phyloP scores from a whole-genome alignment of 2,329 filamentous ascomycete species.

The Arthroderma uncinatum region DNA sequence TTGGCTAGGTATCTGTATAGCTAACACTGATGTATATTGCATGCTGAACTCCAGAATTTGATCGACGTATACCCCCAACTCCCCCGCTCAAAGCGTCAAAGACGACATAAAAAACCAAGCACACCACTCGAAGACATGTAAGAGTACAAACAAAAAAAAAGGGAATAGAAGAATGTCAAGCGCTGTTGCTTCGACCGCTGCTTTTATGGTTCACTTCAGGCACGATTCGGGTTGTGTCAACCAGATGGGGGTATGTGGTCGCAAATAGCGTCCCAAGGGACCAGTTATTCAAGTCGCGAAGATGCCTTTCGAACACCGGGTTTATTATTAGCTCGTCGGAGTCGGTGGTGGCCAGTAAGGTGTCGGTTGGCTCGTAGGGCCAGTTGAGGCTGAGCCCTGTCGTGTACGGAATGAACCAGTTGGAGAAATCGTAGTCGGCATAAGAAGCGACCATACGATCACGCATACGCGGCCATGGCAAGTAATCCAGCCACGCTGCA shows the following conservation, averaged over 20 bases:
- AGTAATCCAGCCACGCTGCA: constrained; percentile 69
- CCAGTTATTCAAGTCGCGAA: constrained; percentile 70
- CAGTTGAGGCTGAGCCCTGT: constrained; percentile 67
- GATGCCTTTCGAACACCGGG: constrained; percentile 72
- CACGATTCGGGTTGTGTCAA: constrained; percentile 30
- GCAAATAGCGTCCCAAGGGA: constrained; percentile 60
- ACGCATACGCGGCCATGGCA: constrained; percentile 70
- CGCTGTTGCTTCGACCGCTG: neutral
- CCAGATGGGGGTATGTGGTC: constrained; percentile 50
- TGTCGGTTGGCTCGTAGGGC: constrained; percentile 66
- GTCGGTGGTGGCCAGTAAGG: constrained; percentile 45
- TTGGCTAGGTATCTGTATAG: neutral
- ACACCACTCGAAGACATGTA: neutral
- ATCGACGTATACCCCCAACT: neutral
- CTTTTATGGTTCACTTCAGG: neutral
- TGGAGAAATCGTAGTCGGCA: constrained; percentile 55
- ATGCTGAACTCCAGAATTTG: neutral
- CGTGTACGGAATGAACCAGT: constrained; percentile 76
- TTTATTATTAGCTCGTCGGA: constrained; percentile 64
- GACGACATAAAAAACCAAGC: neutral
- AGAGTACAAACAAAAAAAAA: neutral
- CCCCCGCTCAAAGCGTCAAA: neutral
- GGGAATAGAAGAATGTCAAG: neutral
- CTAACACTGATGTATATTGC: neutral
- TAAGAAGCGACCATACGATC: constrained; percentile 50